Percentiles rank a stretch among this genome's conserved stretches.
These are phyloP conservation scores for Solanum rostratum DNA, from an alignment of 257 asterid genomes.

Conservation along the genomic window DNA sequence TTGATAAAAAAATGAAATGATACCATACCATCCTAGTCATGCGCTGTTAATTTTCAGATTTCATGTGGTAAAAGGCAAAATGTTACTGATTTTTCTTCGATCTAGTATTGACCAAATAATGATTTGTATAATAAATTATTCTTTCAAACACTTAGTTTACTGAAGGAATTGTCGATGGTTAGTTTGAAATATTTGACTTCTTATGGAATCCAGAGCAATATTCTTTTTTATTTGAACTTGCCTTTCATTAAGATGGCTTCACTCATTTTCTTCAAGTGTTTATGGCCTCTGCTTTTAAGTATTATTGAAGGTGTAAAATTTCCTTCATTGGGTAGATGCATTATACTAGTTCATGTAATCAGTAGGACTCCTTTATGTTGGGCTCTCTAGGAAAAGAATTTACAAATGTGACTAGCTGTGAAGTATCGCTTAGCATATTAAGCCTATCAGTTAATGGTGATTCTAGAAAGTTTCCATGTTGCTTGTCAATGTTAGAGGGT, in stretches of 20 bases:
- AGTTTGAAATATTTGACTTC: not conserved
- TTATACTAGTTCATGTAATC: not conserved
- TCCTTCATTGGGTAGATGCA: not conserved
- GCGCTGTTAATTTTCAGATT: not conserved
- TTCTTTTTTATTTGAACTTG: not conserved
- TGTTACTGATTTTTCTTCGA: not conserved
- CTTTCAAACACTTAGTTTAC: not conserved
- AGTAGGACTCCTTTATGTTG: not conserved
- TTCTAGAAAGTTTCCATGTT: not conserved
- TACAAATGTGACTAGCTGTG: not conserved
- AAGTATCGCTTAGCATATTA: not conserved
- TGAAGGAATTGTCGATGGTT: not conserved
- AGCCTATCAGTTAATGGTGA: not conserved
- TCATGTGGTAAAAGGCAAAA: not conserved
- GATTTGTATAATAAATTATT: not conserved
- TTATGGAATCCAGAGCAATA: not conserved
- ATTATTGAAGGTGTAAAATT: not conserved
- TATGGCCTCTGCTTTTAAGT: not conserved
- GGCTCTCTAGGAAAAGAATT: not conserved
- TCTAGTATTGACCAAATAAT: not conserved
- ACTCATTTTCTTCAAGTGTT: not conserved
- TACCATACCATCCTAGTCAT: not conserved
- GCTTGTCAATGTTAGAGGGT: not conserved
- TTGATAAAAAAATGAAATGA: no score
- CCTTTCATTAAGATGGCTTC: not conserved